These are phyloP conservation scores for Carex pumila DNA, from an alignment of 176 grass and related monocot genomes.

Conservation along the genomic window DNA sequence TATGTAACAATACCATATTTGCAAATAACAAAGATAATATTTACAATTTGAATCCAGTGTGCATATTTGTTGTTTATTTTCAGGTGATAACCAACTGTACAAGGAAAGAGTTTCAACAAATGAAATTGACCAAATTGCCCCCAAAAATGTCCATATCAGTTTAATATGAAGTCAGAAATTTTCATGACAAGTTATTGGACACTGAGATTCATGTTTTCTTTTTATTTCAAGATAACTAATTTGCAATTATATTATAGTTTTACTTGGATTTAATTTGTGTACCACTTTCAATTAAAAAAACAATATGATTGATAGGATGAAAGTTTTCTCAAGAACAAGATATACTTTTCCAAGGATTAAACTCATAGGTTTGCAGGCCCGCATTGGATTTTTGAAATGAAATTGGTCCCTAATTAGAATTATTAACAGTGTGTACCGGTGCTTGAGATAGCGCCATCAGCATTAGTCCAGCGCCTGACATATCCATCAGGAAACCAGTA, in stretches of 20 bases:
- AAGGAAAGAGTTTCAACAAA: background rate
- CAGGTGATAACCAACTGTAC: background rate
- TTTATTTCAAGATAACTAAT: background rate
- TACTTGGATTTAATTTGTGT: background rate
- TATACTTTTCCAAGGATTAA: background rate
- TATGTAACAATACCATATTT: background rate
- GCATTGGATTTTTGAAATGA: background rate
- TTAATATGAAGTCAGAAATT: background rate
- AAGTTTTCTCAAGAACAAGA: background rate
- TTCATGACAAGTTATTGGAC: background rate
- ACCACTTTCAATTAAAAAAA: background rate
- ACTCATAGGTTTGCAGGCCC: background rate
- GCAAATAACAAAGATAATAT: background rate
- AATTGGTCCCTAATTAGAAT: background rate
- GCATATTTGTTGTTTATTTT: background rate
- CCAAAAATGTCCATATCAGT: background rate
- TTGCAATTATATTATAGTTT: background rate
- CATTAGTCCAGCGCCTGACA: slow-evolving; percentile 81
- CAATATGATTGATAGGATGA: background rate
- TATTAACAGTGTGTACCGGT: slow-evolving; percentile 29
- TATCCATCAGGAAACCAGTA: slow-evolving; percentile 77
- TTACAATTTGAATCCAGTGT: background rate
- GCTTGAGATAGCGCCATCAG: slow-evolving; percentile 83
- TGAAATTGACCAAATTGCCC: background rate
- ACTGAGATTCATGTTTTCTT: background rate